Percentiles rank a stretch among this genome's conserved stretches.
Conservation (phyloP, 768 basidiomycete species). For the Tricholoma terreum region DNA sequence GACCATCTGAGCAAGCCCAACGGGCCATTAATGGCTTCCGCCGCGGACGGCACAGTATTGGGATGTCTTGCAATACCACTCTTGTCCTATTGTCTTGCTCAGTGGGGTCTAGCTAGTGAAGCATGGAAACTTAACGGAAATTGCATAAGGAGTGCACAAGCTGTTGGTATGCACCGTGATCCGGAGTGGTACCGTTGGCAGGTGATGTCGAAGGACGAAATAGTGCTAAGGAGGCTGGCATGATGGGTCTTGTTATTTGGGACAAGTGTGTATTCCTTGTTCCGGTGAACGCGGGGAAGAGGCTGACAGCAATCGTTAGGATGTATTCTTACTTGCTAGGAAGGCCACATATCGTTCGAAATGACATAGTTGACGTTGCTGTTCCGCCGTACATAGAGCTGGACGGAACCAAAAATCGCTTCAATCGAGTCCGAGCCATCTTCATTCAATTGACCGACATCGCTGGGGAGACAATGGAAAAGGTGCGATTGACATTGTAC, state of each 20-base stretch:
- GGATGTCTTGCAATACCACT: slow-evolving; percentile 45
- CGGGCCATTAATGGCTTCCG: slow-evolving; percentile 34
- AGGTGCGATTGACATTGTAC: slow-evolving; percentile 24
- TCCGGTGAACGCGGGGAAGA: not conserved
- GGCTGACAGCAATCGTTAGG: slow-evolving; percentile 22
- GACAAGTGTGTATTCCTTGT: slow-evolving; percentile 35
- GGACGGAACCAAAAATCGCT: slow-evolving; percentile 32
- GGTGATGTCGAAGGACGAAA: slow-evolving; percentile 43
- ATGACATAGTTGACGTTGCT: slow-evolving; percentile 35
- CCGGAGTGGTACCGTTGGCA: slow-evolving; percentile 40
- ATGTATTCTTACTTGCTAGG: slow-evolving; percentile 43
- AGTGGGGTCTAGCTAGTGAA: slow-evolving; percentile 47
- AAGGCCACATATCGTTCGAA: slow-evolving; percentile 41
- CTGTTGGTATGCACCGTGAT: slow-evolving; percentile 44
- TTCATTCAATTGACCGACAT: slow-evolving; percentile 38
- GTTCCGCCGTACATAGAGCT: slow-evolving; percentile 27
- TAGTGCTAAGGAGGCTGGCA: slow-evolving; percentile 35
- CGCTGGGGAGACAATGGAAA: slow-evolving; percentile 40
- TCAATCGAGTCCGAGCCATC: slow-evolving; percentile 34
- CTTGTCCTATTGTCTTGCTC: slow-evolving; percentile 43
- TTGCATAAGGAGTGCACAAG: slow-evolving; percentile 36
- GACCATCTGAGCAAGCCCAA: slow-evolving; percentile 35
- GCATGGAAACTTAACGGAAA: slow-evolving; percentile 46
- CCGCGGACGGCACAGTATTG: slow-evolving; percentile 44
- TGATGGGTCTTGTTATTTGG: slow-evolving; percentile 43